phyloP scores from a whole-genome alignment of 2,329 filamentous ascomycete species.

The Penicillium nordicum region DNA sequence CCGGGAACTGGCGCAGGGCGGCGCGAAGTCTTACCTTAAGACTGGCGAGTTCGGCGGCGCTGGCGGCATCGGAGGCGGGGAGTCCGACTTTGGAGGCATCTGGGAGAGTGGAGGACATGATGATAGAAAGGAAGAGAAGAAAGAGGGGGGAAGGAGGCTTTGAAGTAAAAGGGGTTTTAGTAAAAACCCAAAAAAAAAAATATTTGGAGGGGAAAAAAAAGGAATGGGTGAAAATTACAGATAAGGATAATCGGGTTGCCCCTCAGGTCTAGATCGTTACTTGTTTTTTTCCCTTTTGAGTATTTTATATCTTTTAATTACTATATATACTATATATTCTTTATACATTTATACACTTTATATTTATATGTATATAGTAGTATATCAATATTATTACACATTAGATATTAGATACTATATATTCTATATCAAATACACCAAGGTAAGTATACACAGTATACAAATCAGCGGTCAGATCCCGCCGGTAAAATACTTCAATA shows the following conservation, averaged over 20 bases:
- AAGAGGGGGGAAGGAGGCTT: conserved; percentile 12
- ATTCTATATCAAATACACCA: background rate
- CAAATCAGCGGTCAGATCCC: background rate
- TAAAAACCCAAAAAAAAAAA: conserved; percentile 22
- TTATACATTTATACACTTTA: background rate
- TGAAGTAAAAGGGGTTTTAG: conserved; percentile 17
- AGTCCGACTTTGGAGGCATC: conserved; percentile 45
- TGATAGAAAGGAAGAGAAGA: conserved; percentile 23
- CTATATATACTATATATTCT: background rate
- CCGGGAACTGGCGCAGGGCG: conserved; percentile 78
- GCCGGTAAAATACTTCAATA: background rate
- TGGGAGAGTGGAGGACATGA: conserved; percentile 39
- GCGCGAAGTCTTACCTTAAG: conserved; percentile 66
- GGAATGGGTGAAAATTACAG: conserved; percentile 8
- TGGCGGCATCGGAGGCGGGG: conserved; percentile 46
- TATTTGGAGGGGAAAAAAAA: conserved; percentile 11
- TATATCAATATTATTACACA: too few relatives aligned
- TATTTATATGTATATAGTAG: background rate
- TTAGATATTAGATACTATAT: too few relatives aligned
- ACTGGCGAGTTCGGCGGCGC: conserved; percentile 55
- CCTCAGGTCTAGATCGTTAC: conserved; percentile 4
- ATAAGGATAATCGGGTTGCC: conserved; percentile 9
- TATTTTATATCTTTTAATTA: background rate
- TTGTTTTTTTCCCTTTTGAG: background rate
- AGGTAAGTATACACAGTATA: too few relatives aligned